phyloP scores from a whole-genome alignment of 1,139 yeast genomes.

The Diutina neorugosa region DNA sequence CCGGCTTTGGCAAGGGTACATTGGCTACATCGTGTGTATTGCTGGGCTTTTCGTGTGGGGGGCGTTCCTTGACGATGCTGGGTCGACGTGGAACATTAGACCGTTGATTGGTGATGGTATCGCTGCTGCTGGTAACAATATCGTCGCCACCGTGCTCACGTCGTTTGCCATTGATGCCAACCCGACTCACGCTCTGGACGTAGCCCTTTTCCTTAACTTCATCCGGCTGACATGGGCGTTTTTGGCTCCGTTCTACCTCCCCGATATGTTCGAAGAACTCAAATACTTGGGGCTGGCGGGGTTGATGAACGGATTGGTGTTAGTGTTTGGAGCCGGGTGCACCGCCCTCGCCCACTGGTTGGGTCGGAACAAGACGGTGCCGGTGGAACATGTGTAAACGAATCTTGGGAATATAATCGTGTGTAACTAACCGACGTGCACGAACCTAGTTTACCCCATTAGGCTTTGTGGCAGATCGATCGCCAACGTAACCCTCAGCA shows the following conservation, averaged over 20 bases:
- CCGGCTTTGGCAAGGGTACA: constrained; percentile 1
- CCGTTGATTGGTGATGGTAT: constrained; percentile 1
- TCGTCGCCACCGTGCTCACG: constrained; percentile 4
- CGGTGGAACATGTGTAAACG: neutral
- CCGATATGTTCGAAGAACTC: neutral
- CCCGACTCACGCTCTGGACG: neutral
- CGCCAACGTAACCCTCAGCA: too few species aligned
- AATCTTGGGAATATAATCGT: neutral
- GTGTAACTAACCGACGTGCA: too few species aligned
- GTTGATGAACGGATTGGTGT: constrained; percentile 3
- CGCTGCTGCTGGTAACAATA: constrained; percentile 2
- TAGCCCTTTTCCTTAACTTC: neutral
- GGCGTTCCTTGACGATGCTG: constrained; percentile 1
- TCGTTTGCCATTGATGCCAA: constrained; percentile 2
- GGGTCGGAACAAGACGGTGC: neutral
- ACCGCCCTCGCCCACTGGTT: constrained; percentile 1
- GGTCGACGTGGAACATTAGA: neutral
- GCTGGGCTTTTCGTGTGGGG: neutral
- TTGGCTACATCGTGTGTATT: neutral
- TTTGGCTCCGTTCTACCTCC: constrained; percentile 2
- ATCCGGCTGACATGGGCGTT: constrained; percentile 1
- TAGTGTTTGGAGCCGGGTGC: constrained; percentile 1
- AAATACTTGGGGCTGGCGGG: constrained; percentile 3
- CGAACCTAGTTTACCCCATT: too few species aligned
- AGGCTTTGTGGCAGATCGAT: too few species aligned